These are phyloP conservation scores for Umbellularia californica DNA, from an alignment of 164 flowering plant genomes.

Conservation along the genomic window DNA sequence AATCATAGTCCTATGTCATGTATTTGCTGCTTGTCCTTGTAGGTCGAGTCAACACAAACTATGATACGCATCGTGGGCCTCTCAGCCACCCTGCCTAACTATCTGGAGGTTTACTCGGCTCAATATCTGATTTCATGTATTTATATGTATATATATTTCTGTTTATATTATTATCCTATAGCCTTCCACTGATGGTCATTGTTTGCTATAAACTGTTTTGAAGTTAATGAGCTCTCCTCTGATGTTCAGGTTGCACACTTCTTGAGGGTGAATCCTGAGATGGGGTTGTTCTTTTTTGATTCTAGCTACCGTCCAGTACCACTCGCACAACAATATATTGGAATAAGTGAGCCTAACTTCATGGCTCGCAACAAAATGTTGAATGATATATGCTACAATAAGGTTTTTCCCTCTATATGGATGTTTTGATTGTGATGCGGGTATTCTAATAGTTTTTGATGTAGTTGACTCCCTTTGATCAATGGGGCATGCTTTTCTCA, in stretches of 20 bases:
- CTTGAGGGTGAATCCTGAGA: constrained; percentile 86
- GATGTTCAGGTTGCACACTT: constrained; percentile 81
- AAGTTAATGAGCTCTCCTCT: constrained; percentile 1
- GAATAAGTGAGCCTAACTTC: constrained; percentile 86
- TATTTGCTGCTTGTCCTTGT: constrained; percentile 9
- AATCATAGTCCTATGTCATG: neutral
- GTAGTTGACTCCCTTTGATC: neutral
- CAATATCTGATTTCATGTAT: neutral
- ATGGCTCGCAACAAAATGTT: constrained; percentile 66
- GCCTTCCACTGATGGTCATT: neutral
- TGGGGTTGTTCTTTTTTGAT: constrained; percentile 94
- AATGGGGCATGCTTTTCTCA: constrained; percentile 18
- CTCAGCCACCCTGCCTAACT: constrained; percentile 96
- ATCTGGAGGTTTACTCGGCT: constrained; percentile 60
- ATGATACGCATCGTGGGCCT: constrained; percentile 99
- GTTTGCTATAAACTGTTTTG: neutral
- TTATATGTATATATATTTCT: no score
- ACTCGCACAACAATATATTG: constrained; percentile 96
- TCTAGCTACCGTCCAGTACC: constrained; percentile 99
- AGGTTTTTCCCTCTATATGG: constrained; percentile 39
- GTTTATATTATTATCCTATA: neutral
- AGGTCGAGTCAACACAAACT: constrained; percentile 96
- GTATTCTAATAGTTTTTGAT: neutral
- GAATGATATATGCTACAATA: constrained; percentile 86
- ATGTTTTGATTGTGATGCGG: constrained; percentile 1